Evolutionary conservation across 2,329 filamentous ascomycete species (phyloP).

Genomic region (Xenosphaeropsis pyriputrescens): DNA sequence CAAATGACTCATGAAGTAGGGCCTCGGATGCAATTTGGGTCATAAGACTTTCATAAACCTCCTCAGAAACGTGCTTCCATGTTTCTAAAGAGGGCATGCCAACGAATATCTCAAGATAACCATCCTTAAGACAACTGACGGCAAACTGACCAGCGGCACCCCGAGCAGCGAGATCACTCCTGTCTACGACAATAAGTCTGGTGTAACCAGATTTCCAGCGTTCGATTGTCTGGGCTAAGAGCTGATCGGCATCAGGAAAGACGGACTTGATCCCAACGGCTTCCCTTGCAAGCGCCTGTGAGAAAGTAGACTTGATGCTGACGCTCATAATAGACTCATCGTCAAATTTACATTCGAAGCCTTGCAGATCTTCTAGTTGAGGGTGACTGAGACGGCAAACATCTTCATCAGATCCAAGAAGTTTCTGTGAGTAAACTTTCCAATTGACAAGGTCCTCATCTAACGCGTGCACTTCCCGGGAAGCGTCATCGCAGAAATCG

Average conservation of each 20-base stretch:
- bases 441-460: slow-evolving; percentile 8
- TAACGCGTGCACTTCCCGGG: background rate
- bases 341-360: slow-evolving; percentile 1
- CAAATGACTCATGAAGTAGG: slow-evolving; percentile 20
- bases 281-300: background rate
- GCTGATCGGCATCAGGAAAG: background rate
- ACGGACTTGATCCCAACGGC: background rate
- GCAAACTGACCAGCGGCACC: slow-evolving; percentile 2
- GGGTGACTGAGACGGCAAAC: background rate
- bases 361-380: background rate
- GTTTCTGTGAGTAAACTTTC: slow-evolving; percentile 10
- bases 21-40: slow-evolving; percentile 15
- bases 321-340: slow-evolving; percentile 1
- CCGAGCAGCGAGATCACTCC: background rate
- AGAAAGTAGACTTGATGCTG: slow-evolving; percentile 2
- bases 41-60: slow-evolving; percentile 1
- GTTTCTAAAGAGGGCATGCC: slow-evolving; percentile 1
- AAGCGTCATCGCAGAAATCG: slow-evolving; percentile 3
- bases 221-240: background rate
- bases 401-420: slow-evolving; percentile 4
- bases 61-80: slow-evolving; percentile 1
- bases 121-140: background rate
- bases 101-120: slow-evolving; percentile 1
- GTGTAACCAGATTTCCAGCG: background rate
- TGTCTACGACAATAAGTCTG: background rate